Evolutionary conservation across 441 rosid genomes (phyloP), one percentile per base, ranked within the genome.

Genomic region (Gossypium gossypioides): DNA sequence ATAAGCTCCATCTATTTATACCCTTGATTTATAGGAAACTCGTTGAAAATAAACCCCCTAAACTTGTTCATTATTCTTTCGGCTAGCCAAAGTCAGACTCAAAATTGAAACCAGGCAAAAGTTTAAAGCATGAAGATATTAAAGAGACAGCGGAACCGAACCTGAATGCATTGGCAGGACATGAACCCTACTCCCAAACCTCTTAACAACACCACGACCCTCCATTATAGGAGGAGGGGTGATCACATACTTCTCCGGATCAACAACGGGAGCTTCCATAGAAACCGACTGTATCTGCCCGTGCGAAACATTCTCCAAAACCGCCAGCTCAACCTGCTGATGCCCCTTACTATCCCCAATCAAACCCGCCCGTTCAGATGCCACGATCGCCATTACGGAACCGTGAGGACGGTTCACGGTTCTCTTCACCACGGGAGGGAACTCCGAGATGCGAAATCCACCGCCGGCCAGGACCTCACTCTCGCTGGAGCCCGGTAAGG

Each of bases 131-230:
- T 16, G 52, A 19, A 32, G 22, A 65, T 18, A 16, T 18, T 44
- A 52, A 3, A 34, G 76, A 25, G 18, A 32, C 5, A 72, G 32
- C 16, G 16, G 22, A 59, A 52, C 46, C 54, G 34, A 61, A 91
- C 98, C 98, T 87, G 98, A 93, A 85, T 93, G 97, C 96, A 91
- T 82, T 40, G 98, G 98, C 73, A 93, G 83, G 40, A 85, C 86
- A 80, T 82, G 97, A 80, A 84, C 87, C 65, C 85, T 74, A 75
- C 76, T 81, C 69, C 96, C 92, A 75, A 87, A 91, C 68, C 86
- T 83, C 85, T 89, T 91, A 16, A 84, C 84, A 73, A 90, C 92
- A 2, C 98, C 98, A 77, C 79, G 81, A 48, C 98, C 97, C 78
- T 88, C 91, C 96, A 93, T 82, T 69, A 89, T 81, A 62, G 77